These are phyloP conservation scores for Solanum chacoense DNA, from an alignment of 305 asterid genomes.

Conservation along the genomic window DNA sequence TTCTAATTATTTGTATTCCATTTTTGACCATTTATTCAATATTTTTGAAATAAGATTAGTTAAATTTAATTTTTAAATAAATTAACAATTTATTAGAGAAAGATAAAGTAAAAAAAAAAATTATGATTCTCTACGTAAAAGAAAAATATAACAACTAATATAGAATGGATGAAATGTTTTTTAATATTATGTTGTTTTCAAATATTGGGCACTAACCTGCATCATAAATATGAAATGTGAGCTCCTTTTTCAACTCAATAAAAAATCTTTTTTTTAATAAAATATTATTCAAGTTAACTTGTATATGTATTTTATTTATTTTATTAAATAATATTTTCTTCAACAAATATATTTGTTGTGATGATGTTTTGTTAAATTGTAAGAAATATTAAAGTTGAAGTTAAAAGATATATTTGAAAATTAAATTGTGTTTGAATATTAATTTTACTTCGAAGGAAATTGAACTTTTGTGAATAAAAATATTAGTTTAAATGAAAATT, in stretches of 20 bases:
- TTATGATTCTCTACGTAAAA: not conserved
- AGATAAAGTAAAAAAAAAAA: too few relatives aligned
- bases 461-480: not conserved
- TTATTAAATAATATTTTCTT: not conserved
- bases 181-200: not conserved
- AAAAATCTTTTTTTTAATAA: not conserved
- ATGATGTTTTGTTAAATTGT: not conserved
- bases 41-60: not conserved
- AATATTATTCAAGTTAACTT: not conserved
- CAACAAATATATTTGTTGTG: not conserved
- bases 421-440: not conserved
- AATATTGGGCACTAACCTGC: not conserved
- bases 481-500: not conserved
- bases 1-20: not conserved
- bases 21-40: not conserved
- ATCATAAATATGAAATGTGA: not conserved
- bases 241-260: not conserved
- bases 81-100: too few relatives aligned
- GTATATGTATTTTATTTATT: not conserved
- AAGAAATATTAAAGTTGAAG: not conserved
- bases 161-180: too few relatives aligned
- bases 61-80: too few relatives aligned
- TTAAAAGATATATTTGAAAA: not conserved
- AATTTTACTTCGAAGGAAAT: not conserved
- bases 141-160: too few relatives aligned